Evolutionary conservation across 805 yeast genomes (phyloP).

Genomic region (Yamadazyma philogaea): DNA sequence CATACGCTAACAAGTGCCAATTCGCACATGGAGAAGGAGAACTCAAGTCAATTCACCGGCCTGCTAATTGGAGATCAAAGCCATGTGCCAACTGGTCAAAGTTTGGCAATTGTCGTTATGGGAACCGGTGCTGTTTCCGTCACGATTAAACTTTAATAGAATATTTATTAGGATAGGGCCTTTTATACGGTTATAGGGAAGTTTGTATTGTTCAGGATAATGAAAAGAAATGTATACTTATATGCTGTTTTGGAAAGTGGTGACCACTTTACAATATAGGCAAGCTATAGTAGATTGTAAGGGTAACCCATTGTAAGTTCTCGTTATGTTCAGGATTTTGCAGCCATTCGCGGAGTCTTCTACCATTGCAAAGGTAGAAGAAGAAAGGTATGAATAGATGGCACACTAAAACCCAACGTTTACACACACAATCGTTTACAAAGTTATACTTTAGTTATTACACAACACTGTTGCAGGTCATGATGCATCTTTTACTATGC

Average conservation of each 20-base stretch:
- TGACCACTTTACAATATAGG: too few species aligned
- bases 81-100: conserved; percentile 87
- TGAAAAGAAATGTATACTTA: background rate
- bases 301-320: too few species aligned
- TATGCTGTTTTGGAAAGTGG: too few species aligned
- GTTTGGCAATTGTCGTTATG: conserved; percentile 81
- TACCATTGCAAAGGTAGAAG: too few species aligned
- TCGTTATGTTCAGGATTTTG: background rate
- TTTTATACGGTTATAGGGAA: background rate
- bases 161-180: conserved; percentile 9
- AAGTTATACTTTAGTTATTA: too few species aligned
- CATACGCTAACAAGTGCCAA: conserved; percentile 89
- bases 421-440: background rate
- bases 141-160: conserved; percentile 35
- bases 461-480: too few species aligned
- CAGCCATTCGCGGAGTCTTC: background rate
- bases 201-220: background rate
- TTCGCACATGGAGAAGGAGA: conserved; percentile 89
- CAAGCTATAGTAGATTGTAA: too few species aligned
- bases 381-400: too few species aligned
- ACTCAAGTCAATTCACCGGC: conserved; percentile 66
- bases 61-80: conserved; percentile 86
- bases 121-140: conserved; percentile 87
- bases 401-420: too few species aligned
- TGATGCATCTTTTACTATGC: too few species aligned